Evolutionary conservation across 495 filamentous ascomycete species (phyloP), one percentile per base, ranked within the genome.

Genomic region (Penicillium maclennaniae): DNA sequence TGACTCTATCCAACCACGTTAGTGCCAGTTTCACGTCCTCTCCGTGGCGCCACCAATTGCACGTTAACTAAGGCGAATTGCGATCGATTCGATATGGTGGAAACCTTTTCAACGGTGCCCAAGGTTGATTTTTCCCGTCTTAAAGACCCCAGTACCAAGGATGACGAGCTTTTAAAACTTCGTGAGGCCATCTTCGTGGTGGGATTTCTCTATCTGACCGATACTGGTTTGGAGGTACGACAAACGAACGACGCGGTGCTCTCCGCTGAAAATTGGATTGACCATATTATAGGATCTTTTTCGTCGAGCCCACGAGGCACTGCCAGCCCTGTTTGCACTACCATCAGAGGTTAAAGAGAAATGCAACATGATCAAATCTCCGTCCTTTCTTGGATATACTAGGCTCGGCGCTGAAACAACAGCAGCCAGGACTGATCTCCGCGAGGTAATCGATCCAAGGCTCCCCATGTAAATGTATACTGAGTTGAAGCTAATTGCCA

Each of bases 201-300:
- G 9, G 92, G 92, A 1, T 96, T 97, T 60, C 69, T 96, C 19
- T 97, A 97, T 61, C 78, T 97, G 53, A 87, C 83, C 46, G 91
- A 97, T 60, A 88, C 89, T 6, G 92, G 91, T 7, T 81, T 96
- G 21, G 79, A 88, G 50, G 83, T 70, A 55, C 34, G 48, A 49
- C 16, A 19, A 40, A 14, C 7, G 19, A 16, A n/a, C 1, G 14
- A 6, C n/a, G 9, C 2, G 19, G 8, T 16, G 14, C 15, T 17
- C 15, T 10, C 16, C 14, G 1, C 28, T 21, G 25, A 68, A 6
- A 37, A 14, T 20, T 4, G 23, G 0, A 37, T 23, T 49, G 47
- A 49, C n/a, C 25, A 1, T 25, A 12, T 12, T 78, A 16, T 77
- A 91, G 51, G 72, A 78, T 45, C 69, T 95, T 37, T 84, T 90